Evolutionary conservation across 1,284 basidiomycete species (phyloP), one percentile per base, ranked within the genome.

Genomic region (Ganoderma meredithae): DNA sequence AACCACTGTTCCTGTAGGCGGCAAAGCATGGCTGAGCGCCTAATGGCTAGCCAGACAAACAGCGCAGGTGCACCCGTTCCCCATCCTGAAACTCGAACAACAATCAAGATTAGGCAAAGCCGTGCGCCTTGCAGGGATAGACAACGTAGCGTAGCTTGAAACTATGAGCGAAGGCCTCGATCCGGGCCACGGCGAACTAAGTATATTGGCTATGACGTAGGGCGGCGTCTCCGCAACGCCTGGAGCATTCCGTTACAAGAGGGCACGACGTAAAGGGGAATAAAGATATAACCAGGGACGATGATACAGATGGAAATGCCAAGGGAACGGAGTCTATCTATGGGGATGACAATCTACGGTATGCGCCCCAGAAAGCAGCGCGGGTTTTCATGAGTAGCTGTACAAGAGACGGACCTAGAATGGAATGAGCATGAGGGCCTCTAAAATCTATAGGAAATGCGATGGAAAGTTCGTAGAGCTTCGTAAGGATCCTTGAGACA

Each of bases 261-360:
- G 44, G 52, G 27, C n/a, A 3, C 13, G 10, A 27, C 15, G 53
- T 25, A n/a, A 58, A 10, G 33, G 33, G n/a, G 36, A 58, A 58
- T 58, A 58, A 58, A 31, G 36, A 58, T 58, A 58, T 58, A 58
- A 58, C 56, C 33, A 39, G n/a, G 8, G 47, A 49, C 22, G 47
- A 58, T 58, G 56, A 58, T 58, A 58, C 56, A 58, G 12, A n/a
- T 39, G 36, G 56, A 33, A 39, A n/a, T 33, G 15, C 56, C 56
- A 55, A 55, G 27, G 27, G 19, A 19, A 55, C 27, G 27, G 25
- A n/a, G 36, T 58, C 56, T 58, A 58, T 58, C 33, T 58, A 58
- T 39, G n/a, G 36, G 33, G 22, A 13, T 36, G 10, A 40, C 56
- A 40, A 22, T 22, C 15, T 22, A 13, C 17, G 36, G 36, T n/a